Evolutionary conservation across 768 basidiomycete genomes (phyloP).

Genomic region (Russula earlei): DNA sequence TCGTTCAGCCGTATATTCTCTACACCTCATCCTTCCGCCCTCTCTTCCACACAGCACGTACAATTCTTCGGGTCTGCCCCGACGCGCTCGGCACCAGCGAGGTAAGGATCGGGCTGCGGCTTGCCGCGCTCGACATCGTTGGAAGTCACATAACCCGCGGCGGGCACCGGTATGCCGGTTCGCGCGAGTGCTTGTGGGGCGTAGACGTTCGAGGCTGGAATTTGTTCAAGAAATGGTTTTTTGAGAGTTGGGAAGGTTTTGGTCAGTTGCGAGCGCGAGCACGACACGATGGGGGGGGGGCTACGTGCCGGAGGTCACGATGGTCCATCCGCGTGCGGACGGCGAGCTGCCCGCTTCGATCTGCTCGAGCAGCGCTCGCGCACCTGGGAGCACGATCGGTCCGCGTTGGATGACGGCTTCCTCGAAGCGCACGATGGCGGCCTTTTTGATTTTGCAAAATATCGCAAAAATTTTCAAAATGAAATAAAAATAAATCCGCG

Average conservation of each 20-base stretch:
- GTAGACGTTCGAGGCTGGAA: conserved; percentile 63
- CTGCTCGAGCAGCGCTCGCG: conserved; percentile 38
- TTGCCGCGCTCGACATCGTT: conserved; percentile 67
- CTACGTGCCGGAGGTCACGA: conserved; percentile 68
- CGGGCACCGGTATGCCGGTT: conserved; percentile 51
- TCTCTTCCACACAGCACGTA: conserved; percentile 24
- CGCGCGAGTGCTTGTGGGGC: conserved; percentile 56
- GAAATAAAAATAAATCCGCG: no score
- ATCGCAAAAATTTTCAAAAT: no score
- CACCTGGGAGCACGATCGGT: conserved; percentile 60
- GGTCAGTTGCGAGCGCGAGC: no score
- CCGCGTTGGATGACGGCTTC: conserved; percentile 58
- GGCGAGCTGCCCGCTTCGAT: conserved; percentile 20
- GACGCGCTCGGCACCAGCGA: conserved; percentile 59
- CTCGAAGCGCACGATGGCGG: conserved; percentile 71
- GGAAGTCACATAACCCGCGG: conserved; percentile 58
- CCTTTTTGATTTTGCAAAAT: conserved; percentile 21
- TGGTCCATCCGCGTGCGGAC: conserved; percentile 55
- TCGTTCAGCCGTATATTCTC: not conserved
- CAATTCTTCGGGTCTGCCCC: conserved; percentile 50
- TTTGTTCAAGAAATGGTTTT: conserved; percentile 4
- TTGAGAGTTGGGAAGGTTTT: conserved; percentile 29
- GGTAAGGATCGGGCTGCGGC: conserved; percentile 83
- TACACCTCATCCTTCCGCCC: no score
- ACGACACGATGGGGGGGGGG: conserved; percentile 36